Evolutionary conservation across 1,139 yeast genomes (phyloP).

Genomic region (Meyerozyma athensensis): DNA sequence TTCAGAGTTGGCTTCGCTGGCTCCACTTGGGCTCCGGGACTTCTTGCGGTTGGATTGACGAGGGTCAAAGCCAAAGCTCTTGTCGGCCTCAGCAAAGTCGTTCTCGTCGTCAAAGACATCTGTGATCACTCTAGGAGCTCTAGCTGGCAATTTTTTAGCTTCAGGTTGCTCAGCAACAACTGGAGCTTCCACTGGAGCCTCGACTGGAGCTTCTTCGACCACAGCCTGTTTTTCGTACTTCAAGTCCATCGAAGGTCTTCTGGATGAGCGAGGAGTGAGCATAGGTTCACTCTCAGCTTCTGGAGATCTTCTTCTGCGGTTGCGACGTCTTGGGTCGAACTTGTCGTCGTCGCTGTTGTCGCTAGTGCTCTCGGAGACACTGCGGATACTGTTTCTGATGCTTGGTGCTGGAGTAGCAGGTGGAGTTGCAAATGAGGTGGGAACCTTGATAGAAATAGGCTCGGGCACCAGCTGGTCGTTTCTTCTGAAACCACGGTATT

Average conservation of each 20-base stretch:
- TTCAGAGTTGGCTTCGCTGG: constrained; percentile 7
- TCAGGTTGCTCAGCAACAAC: constrained; percentile 4
- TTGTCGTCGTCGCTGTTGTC: constrained; percentile 5
- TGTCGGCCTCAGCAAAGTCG: constrained; percentile 14
- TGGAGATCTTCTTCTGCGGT: constrained; percentile 12
- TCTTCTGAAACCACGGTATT: constrained; percentile 45
- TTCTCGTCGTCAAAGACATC: constrained; percentile 13
- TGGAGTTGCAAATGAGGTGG: constrained; percentile 14
- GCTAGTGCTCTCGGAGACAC: constrained; percentile 12
- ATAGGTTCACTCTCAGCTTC: constrained; percentile 5
- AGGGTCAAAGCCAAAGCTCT: constrained; percentile 21
- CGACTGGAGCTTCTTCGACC: constrained; percentile 4
- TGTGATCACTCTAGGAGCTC: constrained; percentile 5
- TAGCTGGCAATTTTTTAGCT: constrained; percentile 5
- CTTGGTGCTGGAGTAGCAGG: constrained; percentile 15
- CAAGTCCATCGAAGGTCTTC: constrained; percentile 5
- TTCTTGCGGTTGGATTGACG: constrained; percentile 9
- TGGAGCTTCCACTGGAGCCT: constrained; percentile 6
- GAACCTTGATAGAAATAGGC: constrained; percentile 26
- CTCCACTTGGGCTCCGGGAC: constrained; percentile 4
- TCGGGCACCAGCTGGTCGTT: constrained; percentile 21
- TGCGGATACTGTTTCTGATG: constrained; percentile 13
- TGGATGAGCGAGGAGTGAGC: constrained; percentile 8
- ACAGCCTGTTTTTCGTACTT: neutral
- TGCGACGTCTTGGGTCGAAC: constrained; percentile 10